Evolutionary conservation across 192 early-diverging fungal species (phyloP).

Genomic region (Rhizoclosmatium sp.): DNA sequence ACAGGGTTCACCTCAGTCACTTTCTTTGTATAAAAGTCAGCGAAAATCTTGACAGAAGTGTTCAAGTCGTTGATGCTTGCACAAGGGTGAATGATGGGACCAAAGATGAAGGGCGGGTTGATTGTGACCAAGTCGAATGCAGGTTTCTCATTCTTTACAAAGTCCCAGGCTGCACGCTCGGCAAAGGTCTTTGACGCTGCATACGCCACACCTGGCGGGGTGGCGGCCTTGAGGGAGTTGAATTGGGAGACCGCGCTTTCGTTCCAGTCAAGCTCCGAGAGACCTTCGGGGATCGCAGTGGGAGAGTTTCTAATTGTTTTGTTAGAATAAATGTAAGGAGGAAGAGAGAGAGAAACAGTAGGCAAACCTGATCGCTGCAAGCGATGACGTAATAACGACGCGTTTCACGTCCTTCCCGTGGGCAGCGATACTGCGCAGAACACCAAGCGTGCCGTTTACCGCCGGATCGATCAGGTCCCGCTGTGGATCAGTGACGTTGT

Average conservation of each 20-base stretch:
- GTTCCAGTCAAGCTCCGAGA: constrained; percentile 49
- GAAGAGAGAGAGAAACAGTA: neutral
- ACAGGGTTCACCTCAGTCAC: constrained; percentile 20
- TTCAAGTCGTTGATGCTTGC: constrained; percentile 14
- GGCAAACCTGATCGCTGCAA: constrained; percentile 38
- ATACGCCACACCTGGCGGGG: constrained; percentile 28
- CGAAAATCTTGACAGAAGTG: constrained; percentile 28
- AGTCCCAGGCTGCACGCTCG: constrained; percentile 48
- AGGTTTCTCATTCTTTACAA: constrained; percentile 36
- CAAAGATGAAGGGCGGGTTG: constrained; percentile 46
- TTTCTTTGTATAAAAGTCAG: neutral
- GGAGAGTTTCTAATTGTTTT: neutral
- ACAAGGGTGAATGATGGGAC: constrained; percentile 27
- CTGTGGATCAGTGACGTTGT: neutral
- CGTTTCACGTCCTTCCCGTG: constrained; percentile 40
- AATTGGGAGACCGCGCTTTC: constrained; percentile 8
- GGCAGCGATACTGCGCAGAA: constrained; percentile 44
- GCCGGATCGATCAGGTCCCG: constrained; percentile 55
- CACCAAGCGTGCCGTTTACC: constrained; percentile 51
- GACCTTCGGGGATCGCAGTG: constrained; percentile 10
- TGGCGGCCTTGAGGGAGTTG: constrained; percentile 23
- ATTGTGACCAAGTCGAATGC: constrained; percentile 36
- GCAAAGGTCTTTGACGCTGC: constrained; percentile 45
- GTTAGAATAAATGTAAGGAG: neutral
- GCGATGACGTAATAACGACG: constrained; percentile 56